These are phyloP conservation scores for Conoideocrella luteorostrata DNA, from an alignment of 2,329 filamentous ascomycete genomes.

Conservation along the genomic window DNA sequence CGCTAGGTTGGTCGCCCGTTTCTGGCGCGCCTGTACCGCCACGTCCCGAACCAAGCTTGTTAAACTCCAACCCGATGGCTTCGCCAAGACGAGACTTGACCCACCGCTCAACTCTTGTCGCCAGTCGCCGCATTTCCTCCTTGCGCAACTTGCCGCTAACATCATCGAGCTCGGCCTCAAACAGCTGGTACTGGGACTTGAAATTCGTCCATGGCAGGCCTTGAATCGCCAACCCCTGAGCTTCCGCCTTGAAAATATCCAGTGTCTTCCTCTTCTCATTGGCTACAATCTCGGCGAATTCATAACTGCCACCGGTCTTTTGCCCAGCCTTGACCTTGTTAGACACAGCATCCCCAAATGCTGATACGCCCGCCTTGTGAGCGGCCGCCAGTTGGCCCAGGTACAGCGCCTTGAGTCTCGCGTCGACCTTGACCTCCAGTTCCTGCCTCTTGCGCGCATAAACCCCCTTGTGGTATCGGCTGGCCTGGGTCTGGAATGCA, in stretches of 20 bases:
- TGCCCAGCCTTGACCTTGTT: slow-evolving; percentile 83
- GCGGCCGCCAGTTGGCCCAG: slow-evolving; percentile 80
- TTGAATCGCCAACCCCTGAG: slow-evolving; percentile 66
- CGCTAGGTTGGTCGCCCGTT: slow-evolving; percentile 65
- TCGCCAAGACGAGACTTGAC: slow-evolving; percentile 83
- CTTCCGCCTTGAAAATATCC: slow-evolving; percentile 68
- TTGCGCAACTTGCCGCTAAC: slow-evolving; percentile 79
- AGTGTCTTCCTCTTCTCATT: slow-evolving; percentile 73
- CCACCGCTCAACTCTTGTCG: slow-evolving; percentile 88
- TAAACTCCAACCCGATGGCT: slow-evolving; percentile 88
- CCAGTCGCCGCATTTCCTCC: slow-evolving; percentile 91
- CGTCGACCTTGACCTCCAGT: slow-evolving; percentile 79
- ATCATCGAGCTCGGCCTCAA: slow-evolving; percentile 85
- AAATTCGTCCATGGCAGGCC: slow-evolving; percentile 86
- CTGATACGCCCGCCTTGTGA: slow-evolving; percentile 78
- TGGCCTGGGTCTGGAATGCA: slow-evolving; percentile 84
- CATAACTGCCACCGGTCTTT: slow-evolving; percentile 83
- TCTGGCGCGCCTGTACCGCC: slow-evolving; percentile 77
- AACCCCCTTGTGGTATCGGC: slow-evolving; percentile 93
- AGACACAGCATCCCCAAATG: slow-evolving; percentile 85
- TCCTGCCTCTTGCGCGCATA: slow-evolving; percentile 81
- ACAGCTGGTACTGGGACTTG: slow-evolving; percentile 69
- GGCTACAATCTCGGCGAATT: slow-evolving; percentile 90
- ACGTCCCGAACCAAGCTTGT: slow-evolving; percentile 84
- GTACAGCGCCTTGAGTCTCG: slow-evolving; percentile 81